Base-by-base conservation (phyloP, 2,329 filamentous ascomycete genomes). In the Aspergillus carbonarius region DNA sequence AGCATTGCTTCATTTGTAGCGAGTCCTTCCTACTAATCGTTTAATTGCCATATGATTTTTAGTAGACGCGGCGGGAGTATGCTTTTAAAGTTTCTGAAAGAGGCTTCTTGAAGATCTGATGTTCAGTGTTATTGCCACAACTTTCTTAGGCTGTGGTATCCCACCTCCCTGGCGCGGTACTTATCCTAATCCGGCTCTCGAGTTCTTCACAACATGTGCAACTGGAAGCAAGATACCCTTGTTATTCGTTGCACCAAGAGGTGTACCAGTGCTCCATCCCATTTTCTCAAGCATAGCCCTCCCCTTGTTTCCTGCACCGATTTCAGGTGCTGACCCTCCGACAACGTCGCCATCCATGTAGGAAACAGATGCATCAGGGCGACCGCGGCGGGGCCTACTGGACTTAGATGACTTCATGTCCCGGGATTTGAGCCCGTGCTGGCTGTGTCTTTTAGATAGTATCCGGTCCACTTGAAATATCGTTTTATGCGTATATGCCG, bases 281-380 rank as follows among this genome's bases (percentile, higher is more conserved):
- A 98, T 98, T 77, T 95, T 98, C 78, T 96, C 92, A 63, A 99
- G 78, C 86, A 99, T 90, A 3, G 87, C 86, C 52, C 92, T 85
- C 10, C 95, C 95, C 65, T 86, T 91, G 72, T 96, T 98, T 54
- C 89, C 90, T 4, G 81, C 80, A 1, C 91, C 90, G 32, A 99
- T 82, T 72, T 96, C 93, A 10, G 92, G 90, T 1, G 93, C 93
- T 49, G 87, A 85, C 1, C 85, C 91, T 49, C 93, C 95, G 2
- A 98, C 92, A 27, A 96, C 80, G 64, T 98, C 93, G 17, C 95
- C 95, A 68, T 98, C 90, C 60, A 84, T 85, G 65, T 95, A 91
- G 1, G 81, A 82, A 12, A 83, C 82, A 9, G 80, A 82, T 3
- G 74, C 74, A 39, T 74, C 71, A 20, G 71, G 74, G 30, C 74